phyloP scores from a whole-genome alignment of 805 yeast genomes.

The Yarrowia porcina region DNA sequence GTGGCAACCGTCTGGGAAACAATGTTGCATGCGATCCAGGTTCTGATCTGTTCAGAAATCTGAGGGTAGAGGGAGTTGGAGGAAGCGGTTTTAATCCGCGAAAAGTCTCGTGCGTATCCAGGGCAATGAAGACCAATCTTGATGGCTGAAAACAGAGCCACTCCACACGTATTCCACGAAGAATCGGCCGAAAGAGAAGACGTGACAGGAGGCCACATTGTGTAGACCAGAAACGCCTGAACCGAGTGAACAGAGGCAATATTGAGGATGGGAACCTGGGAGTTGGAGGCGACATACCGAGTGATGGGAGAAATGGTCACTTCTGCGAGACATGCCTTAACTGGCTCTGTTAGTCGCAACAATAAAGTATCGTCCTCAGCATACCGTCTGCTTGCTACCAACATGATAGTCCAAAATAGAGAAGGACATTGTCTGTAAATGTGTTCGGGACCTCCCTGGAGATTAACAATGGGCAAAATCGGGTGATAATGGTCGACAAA shows the following conservation, averaged over 20 bases:
- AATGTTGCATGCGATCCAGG: constrained; percentile 92
- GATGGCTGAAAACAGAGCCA: constrained; percentile 89
- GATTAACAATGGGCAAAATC: constrained; percentile 82
- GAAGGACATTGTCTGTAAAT: constrained; percentile 80
- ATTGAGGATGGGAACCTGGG: constrained; percentile 76
- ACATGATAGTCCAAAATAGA: constrained; percentile 89
- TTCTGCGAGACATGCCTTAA: constrained; percentile 78
- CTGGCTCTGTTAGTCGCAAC: constrained; percentile 59
- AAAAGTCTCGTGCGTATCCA: constrained; percentile 49
- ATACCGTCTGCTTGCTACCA: constrained; percentile 72
- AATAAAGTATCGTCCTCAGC: constrained; percentile 43
- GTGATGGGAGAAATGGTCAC: constrained; percentile 88
- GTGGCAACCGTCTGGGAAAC: constrained; percentile 89
- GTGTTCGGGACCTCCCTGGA: constrained; percentile 74
- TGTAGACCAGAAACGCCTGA: constrained; percentile 83
- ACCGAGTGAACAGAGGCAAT: constrained; percentile 91
- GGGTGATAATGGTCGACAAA: constrained; percentile 79
- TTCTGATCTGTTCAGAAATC: constrained; percentile 72
- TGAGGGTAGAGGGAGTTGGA: constrained; percentile 33
- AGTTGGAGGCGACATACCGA: constrained; percentile 54
- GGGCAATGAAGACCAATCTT: constrained; percentile 88
- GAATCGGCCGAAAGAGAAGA: constrained; percentile 94
- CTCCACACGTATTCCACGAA: constrained; percentile 92
- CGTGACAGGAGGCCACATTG: constrained; percentile 95
- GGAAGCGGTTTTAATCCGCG: constrained; percentile 47